Evolutionary conservation across 495 filamentous ascomycete species (phyloP), one percentile per base, ranked within the genome.

Genomic region (Staphylotrichum tortipilum): DNA sequence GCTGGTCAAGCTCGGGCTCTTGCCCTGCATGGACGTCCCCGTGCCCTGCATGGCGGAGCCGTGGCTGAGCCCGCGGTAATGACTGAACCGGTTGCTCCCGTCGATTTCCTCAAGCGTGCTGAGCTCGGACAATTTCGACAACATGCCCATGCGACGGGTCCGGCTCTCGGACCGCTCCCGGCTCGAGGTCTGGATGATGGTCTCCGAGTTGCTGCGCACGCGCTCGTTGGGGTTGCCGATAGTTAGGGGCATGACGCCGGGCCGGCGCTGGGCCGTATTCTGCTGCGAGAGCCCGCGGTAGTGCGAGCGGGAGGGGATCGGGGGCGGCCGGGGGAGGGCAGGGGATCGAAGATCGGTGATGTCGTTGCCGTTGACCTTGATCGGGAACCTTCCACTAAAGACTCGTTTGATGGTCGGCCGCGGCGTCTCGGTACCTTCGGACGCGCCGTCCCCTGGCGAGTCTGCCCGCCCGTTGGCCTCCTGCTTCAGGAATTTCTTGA

Each of bases 201-300:
- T 89, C 62, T 97, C 91, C 50, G 88, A 94, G 55, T 95, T 92
- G 56, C 89, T 95, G 37, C 91, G 81, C 37, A 87, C 80, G 21
- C 89, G 79, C 59, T 97, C 91, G 59, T 78, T 82, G n/a, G 71
- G 65, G 49, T 84, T 91, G 9, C 77, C 75, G 38, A 83, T 78
- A 10, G 77, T 71, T 29, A 88, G 68, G 29, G 87, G 86, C 59
- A 81, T 76, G 24, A 86, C 71, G 14, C 78, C 79, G 3, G 89
- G 87, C 47, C 85, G 72, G 38, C 82, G 80, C 22, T 81, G 70
- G 9, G 70, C 70, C 2, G 76, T 70, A 43, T 78, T 82, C 53
- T 88, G 84, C 46, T 87, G 85, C 7, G 87, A 92, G 1, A 83
- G 75, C 15, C 84, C 81, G 7, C 88, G 83, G 55, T 83, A 84